phyloP scores from a whole-genome alignment of 1,139 yeast genomes.

The Pichia sp. region DNA sequence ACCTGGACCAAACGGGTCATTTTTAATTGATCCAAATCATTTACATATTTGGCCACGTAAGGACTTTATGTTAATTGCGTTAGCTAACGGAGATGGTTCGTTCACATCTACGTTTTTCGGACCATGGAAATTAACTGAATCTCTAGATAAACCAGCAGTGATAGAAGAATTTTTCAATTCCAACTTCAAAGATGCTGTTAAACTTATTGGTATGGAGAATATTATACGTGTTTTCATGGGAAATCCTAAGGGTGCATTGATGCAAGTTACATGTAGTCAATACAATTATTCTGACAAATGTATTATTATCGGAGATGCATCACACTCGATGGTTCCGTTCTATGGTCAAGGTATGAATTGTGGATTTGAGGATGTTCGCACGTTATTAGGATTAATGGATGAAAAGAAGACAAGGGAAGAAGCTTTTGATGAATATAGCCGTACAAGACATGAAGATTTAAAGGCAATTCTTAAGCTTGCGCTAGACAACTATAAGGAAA shows the following conservation, averaged over 20 bases:
- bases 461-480: conserved; percentile 74
- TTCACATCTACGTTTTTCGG: conserved; percentile 88
- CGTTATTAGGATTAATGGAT: conserved; percentile 53
- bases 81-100: conserved; percentile 79
- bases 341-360: conserved; percentile 98
- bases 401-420: conserved; percentile 34
- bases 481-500: conserved; percentile 73
- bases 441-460: conserved; percentile 55
- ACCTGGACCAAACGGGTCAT: conserved; percentile 38
- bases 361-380: conserved; percentile 85
- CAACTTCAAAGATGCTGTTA: conserved; percentile 71
- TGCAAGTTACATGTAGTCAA: conserved; percentile 62
- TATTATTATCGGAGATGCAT: conserved; percentile 83
- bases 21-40: conserved; percentile 62
- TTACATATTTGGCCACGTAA: conserved; percentile 93
- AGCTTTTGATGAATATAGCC: conserved; percentile 56
- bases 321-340: conserved; percentile 95
- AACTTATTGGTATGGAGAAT: conserved; percentile 55
- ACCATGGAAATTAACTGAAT: conserved; percentile 65
- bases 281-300: conserved; percentile 62
- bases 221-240: conserved; percentile 41
- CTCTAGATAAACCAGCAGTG: conserved; percentile 38
- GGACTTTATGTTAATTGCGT: conserved; percentile 80
- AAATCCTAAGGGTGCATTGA: conserved; percentile 70
- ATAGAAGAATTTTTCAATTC: conserved; percentile 42